Conservation (phyloP, 148 eudicot genomes). For the Rhododendron vialii region DNA sequence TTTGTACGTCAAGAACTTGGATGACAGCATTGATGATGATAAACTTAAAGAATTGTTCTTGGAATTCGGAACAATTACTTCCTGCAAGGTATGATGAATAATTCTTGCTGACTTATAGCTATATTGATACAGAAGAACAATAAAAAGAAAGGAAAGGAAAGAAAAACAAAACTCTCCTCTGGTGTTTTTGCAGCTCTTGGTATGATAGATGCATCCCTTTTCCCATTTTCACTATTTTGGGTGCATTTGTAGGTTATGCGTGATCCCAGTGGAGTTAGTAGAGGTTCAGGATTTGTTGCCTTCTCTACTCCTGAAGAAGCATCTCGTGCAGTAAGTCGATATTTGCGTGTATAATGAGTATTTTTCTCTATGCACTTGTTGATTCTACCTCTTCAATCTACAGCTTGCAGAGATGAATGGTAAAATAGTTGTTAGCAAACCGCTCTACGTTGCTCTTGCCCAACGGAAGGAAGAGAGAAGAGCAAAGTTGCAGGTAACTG, state of each 20-base stretch:
- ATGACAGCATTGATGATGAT: constrained; percentile 77
- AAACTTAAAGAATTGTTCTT: constrained; percentile 71
- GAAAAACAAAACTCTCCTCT: neutral
- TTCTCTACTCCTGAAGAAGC: constrained; percentile 76
- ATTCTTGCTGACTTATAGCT: neutral
- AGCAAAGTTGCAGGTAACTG: constrained; percentile 74
- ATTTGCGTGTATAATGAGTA: neutral
- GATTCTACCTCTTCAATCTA: neutral
- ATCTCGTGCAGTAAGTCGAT: constrained; percentile 60
- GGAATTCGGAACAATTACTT: constrained; percentile 62
- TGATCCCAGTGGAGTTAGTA: constrained; percentile 73
- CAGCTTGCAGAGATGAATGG: constrained; percentile 93
- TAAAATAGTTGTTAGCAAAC: constrained; percentile 72
- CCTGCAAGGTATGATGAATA: constrained; percentile 61
- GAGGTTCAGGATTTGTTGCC: constrained; percentile 86
- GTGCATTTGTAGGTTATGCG: constrained; percentile 61
- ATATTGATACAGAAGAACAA: neutral
- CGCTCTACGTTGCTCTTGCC: constrained; percentile 84
- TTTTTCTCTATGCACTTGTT: neutral
- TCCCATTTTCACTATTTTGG: neutral
- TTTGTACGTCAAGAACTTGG: constrained; percentile 59
- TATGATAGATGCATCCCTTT: neutral
- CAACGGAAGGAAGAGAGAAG: constrained; percentile 85
- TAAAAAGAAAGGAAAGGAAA: neutral
- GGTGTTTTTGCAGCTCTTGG: neutral